These are phyloP conservation scores for Sarocladium kiliense DNA, from an alignment of 2,329 filamentous ascomycete species.

Conservation along the genomic window DNA sequence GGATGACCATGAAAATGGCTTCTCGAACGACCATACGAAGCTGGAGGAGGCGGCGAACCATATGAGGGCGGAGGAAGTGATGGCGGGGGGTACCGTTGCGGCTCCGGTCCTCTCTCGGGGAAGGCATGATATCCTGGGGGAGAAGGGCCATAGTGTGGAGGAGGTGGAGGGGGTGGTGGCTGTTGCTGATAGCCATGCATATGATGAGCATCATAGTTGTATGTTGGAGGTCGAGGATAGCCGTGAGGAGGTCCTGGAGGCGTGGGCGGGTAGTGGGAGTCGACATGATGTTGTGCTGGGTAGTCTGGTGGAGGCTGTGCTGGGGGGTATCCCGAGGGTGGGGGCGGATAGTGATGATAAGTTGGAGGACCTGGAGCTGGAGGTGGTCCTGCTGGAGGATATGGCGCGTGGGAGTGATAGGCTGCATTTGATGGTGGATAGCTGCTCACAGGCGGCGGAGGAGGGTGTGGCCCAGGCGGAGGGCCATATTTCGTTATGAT, in stretches of 20 bases:
- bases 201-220: background rate
- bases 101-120: background rate
- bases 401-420: slow-evolving; percentile 6
- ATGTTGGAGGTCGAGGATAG: background rate
- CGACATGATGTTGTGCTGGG: background rate
- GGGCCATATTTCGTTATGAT: slow-evolving; percentile 16
- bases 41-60: background rate
- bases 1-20: background rate
- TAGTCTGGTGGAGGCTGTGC: background rate
- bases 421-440: slow-evolving; percentile 7
- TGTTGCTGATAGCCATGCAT: background rate
- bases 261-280: background rate
- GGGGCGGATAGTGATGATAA: background rate
- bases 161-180: background rate
- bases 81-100: background rate
- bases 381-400: slow-evolving; percentile 1
- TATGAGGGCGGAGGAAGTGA: background rate
- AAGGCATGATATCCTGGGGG: background rate
- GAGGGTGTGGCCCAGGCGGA: slow-evolving; percentile 10
- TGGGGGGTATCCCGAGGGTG: background rate
- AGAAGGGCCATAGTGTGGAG: background rate
- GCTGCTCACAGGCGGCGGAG: background rate
- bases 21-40: background rate
- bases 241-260: background rate
- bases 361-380: slow-evolving; percentile 6